Evolutionary conservation across 306 rosid genomes (phyloP), one percentile per base, ranked within the genome.

Genomic region (Spatholobus suberectus): DNA sequence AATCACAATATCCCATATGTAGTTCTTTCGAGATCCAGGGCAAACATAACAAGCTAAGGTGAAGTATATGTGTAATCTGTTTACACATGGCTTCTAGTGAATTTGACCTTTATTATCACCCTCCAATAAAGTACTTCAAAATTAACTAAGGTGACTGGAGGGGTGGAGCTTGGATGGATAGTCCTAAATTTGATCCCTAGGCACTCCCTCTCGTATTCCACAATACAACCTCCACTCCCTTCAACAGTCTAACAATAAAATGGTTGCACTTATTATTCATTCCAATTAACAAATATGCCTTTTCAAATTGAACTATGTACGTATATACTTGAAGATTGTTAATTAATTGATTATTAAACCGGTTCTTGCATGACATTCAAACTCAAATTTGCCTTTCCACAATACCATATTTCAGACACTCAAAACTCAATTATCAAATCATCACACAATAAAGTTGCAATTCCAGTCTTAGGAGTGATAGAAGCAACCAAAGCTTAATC

Each of bases 101-200:
- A 70, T 70, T 73, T 76, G 47, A 75, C 72, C 18, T 51, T 26
- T 18, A 77, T 59, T 63, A 62, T 76, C 63, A 76, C 84, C 62
- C 27, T 40, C 44, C 26, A 72, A 71, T 65, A 21, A 54, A 70
- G 43, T 58, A 82, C 41, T 52, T 77, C 26, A 59, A 65, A 73
- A 58, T 70, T 41, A 40, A 73, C 63, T 51, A 63, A 41, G 65
- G 54, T 6, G 32, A 47, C 37, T 27, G 34, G 57, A 47, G 32
- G 43, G 34, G 27, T 58, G 72, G 49, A 70, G 29, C 73, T 40
- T 32, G 38, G 55, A 72, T 17, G 71, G 18, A 55, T 71, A 65
- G 32, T 79, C 84, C 70, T 72, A 63, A 6, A 63, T 38, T 65
- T 78, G 71, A 73, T 59, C 76, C 71, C 34, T 14, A 18, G 44